Evolutionary conservation across 2,329 filamentous ascomycete species (phyloP).

Genomic region (Clarireedia sp.): DNA sequence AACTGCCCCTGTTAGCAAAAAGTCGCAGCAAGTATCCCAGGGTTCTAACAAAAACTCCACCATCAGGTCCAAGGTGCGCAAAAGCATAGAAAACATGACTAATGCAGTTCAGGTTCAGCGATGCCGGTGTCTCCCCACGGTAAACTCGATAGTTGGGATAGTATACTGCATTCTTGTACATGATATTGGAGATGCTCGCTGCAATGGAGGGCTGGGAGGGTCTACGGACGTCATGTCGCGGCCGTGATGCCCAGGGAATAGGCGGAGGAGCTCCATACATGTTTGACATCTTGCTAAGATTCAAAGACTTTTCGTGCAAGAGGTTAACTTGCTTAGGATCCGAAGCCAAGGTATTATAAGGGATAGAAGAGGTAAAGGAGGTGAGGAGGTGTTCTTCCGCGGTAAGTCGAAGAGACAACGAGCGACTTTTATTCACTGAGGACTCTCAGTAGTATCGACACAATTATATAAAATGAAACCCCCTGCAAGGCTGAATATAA

Average conservation of each 20-base stretch:
- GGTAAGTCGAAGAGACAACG: not conserved
- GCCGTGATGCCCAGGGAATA: constrained; percentile 23
- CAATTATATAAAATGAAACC: not conserved
- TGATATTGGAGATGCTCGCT: constrained; percentile 35
- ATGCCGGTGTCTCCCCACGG: constrained; percentile 62
- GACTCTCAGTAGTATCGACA: not conserved
- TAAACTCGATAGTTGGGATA: constrained; percentile 77
- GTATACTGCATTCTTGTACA: constrained; percentile 70
- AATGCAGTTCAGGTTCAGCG: constrained; percentile 66
- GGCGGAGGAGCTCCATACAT: constrained; percentile 21
- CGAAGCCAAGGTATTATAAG: too few relatives aligned
- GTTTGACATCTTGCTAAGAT: constrained; percentile 17
- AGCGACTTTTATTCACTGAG: not conserved
- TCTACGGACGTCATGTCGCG: constrained; percentile 18
- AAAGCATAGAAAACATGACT: constrained; percentile 80
- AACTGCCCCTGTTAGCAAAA: constrained; percentile 41
- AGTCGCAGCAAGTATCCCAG: not conserved
- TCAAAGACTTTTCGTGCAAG: not conserved
- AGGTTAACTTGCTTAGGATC: too few relatives aligned
- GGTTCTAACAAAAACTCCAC: constrained; percentile 62
- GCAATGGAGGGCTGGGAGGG: constrained; percentile 27
- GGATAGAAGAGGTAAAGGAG: too few relatives aligned
- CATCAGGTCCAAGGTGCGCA: constrained; percentile 64
- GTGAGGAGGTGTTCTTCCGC: too few relatives aligned
- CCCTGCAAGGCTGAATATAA: constrained; percentile 3